Conservation (phyloP, 495 filamentous ascomycete species). For the Podospora comata region DNA sequence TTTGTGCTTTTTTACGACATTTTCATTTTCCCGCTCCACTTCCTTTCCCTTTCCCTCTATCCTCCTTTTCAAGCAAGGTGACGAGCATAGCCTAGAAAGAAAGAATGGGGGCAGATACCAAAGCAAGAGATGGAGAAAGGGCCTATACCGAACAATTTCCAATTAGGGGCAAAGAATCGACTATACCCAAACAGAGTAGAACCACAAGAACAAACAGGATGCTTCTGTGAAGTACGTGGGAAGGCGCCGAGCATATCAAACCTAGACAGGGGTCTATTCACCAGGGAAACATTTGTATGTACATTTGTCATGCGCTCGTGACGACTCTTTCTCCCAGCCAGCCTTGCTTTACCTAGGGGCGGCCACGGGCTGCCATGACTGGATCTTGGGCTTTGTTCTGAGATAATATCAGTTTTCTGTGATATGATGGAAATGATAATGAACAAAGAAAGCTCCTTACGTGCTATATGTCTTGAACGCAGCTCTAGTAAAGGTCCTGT, state of each 20-base stretch:
- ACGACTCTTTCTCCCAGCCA: not conserved
- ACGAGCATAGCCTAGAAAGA: too few species aligned
- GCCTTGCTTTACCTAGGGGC: conserved; percentile 22
- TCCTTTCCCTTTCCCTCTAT: too few species aligned
- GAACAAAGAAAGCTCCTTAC: conserved; percentile 47
- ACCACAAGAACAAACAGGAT: too few species aligned
- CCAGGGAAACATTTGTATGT: not conserved
- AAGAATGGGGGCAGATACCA: too few species aligned
- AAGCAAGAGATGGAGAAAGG: too few species aligned
- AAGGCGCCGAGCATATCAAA: not conserved
- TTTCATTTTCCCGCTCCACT: too few species aligned
- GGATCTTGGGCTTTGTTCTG: conserved; percentile 42
- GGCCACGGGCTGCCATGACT: conserved; percentile 39
- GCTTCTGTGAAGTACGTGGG: too few species aligned
- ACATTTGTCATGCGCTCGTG: not conserved
- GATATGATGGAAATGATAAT: not conserved
- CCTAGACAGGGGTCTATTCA: not conserved
- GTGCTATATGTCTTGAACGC: conserved; percentile 93
- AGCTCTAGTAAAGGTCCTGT: conserved; percentile 66
- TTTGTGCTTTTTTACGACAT: too few species aligned
- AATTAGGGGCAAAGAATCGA: too few species aligned
- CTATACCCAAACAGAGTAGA: too few species aligned
- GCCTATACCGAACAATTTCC: too few species aligned
- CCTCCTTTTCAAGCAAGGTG: too few species aligned
- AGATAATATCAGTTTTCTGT: not conserved